Conservation (phyloP, 805 yeast species). For the Brettanomyces bruxellensis region DNA sequence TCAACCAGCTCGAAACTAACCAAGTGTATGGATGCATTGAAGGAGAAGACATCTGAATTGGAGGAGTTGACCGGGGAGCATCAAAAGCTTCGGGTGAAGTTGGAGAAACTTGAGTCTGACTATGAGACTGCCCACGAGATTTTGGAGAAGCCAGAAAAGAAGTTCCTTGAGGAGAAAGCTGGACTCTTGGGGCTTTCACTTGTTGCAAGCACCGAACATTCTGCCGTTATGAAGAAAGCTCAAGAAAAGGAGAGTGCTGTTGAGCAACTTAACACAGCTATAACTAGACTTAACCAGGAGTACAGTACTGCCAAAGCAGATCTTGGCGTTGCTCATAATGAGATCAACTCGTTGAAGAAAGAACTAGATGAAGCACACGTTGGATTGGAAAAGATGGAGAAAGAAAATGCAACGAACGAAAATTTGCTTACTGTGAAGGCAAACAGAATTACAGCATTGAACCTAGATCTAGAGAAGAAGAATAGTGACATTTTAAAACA, state of each 20-base stretch:
- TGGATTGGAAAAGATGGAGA: background rate
- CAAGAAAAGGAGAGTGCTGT: background rate
- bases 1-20: background rate
- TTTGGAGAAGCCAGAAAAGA: slow-evolving; percentile 5
- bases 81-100: background rate
- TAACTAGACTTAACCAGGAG: background rate
- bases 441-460: background rate
- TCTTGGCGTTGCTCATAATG: background rate
- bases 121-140: background rate
- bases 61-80: background rate
- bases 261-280: background rate
- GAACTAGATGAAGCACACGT: background rate
- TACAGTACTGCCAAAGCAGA: background rate
- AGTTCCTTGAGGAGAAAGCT: slow-evolving; percentile 15
- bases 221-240: slow-evolving; percentile 1
- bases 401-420: background rate
- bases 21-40: background rate
- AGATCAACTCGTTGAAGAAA: background rate
- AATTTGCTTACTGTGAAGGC: slow-evolving; percentile 1
- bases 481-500: background rate
- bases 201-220: slow-evolving; percentile 14
- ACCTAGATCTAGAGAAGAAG: slow-evolving; percentile 1
- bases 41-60: background rate
- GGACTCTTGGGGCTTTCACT: slow-evolving; percentile 5
- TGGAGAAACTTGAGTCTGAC: slow-evolving; percentile 1